These are phyloP conservation scores for Ogataea parapolymorpha DNA, from an alignment of 805 yeast species.

Conservation along the genomic window DNA sequence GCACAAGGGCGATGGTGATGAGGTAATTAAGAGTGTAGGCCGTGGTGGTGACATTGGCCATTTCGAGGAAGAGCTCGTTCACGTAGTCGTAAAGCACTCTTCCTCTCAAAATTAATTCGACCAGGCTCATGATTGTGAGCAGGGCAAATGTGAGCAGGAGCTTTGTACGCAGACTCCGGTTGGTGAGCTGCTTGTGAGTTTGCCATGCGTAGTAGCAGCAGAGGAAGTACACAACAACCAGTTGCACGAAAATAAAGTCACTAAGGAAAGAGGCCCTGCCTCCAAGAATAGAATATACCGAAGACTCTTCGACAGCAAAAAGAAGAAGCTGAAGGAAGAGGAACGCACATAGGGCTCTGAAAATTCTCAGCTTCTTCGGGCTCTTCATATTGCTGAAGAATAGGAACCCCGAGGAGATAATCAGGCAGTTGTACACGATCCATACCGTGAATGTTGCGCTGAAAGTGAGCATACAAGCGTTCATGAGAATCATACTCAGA, in stretches of 20 bases:
- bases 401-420: constrained; percentile 29
- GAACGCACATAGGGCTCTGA: constrained; percentile 20
- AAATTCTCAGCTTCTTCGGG: constrained; percentile 13
- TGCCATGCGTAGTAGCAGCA: constrained; percentile 18
- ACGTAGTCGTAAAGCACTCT: constrained; percentile 16
- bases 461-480: constrained; percentile 20
- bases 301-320: constrained; percentile 29
- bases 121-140: constrained; percentile 19
- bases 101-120: constrained; percentile 18
- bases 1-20: constrained; percentile 21
- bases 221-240: constrained; percentile 16
- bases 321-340: constrained; percentile 28
- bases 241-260: constrained; percentile 24
- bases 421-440: constrained; percentile 31
- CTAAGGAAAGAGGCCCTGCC: constrained; percentile 21
- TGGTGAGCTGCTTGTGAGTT: constrained; percentile 22
- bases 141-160: constrained; percentile 16
- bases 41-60: constrained; percentile 22
- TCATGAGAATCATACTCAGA: constrained; percentile 19
- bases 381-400: constrained; percentile 20
- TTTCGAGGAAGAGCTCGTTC: constrained; percentile 10
- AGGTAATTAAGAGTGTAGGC: constrained; percentile 25
- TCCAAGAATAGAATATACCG: constrained; percentile 29
- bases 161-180: constrained; percentile 15
- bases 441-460: constrained; percentile 30